These are phyloP conservation scores for Plasmodium vivax DNA, from an alignment of 169 alveolate species.

Conservation along the genomic window DNA sequence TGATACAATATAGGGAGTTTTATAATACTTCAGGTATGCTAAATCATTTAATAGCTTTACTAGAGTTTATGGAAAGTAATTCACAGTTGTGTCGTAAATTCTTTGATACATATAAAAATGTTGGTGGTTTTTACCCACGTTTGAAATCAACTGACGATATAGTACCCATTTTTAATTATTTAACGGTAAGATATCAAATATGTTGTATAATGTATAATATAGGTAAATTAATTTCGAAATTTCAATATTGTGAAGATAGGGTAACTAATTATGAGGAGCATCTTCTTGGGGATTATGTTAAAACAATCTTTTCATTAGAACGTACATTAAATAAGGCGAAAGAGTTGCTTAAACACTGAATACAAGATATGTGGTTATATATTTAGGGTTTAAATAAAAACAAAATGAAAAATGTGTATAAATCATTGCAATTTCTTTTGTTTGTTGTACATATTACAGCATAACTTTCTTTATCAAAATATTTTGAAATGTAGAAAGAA, in stretches of 20 bases:
- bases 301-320: neutral
- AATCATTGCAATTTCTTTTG: neutral
- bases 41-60: neutral
- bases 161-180: neutral
- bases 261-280: neutral
- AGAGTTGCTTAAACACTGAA: neutral
- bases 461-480: neutral
- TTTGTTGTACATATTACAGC: neutral
- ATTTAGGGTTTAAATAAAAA: neutral
- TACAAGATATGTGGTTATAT: neutral
- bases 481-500: neutral
- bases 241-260: neutral
- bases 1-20: neutral
- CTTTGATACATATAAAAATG: neutral
- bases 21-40: neutral
- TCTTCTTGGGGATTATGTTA: no score
- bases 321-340: neutral
- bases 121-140: slow-evolving; percentile 5
- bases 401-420: neutral
- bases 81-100: neutral
- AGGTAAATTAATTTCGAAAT: neutral
- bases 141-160: slow-evolving; percentile 1
- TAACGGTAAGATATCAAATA: neutral
- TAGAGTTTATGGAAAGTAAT: slow-evolving; percentile 16
- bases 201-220: neutral